Evolutionary conservation across 805 yeast genomes (phyloP).

Genomic region (Metschnikowia colocasiae): DNA sequence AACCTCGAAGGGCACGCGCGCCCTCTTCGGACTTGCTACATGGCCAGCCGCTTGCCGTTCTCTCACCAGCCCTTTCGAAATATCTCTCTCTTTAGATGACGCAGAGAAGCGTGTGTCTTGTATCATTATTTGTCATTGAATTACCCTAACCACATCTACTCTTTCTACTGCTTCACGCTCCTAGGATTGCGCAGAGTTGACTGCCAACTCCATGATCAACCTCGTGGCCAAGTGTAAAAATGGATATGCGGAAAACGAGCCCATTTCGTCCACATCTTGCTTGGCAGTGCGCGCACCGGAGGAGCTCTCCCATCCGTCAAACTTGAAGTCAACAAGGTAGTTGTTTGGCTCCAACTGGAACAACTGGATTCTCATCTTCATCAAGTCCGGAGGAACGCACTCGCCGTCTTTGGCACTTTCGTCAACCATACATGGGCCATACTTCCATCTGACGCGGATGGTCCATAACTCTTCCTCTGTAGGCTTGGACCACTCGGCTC

Average conservation of each 20-base stretch:
- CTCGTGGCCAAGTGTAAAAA: constrained; percentile 89
- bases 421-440: constrained; percentile 31
- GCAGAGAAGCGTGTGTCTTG: not conserved
- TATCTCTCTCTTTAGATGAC: no score
- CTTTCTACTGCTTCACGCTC: not conserved
- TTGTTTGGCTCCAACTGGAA: constrained; percentile 95
- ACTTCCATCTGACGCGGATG: constrained; percentile 90
- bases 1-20: not conserved
- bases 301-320: constrained; percentile 88
- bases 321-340: constrained; percentile 93
- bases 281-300: constrained; percentile 29
- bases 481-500: constrained; percentile 97
- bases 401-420: constrained; percentile 22
- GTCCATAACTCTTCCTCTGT: constrained; percentile 96
- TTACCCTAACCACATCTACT: not conserved
- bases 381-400: constrained; percentile 60
- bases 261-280: constrained; percentile 61
- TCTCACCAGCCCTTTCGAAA: no score
- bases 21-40: not conserved
- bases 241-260: constrained; percentile 93
- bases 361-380: constrained; percentile 96
- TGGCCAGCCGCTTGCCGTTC: no score
- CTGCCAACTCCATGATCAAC: constrained; percentile 94
- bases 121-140: constrained; percentile 1
- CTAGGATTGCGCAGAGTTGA: constrained; percentile 44